Base-by-base conservation (phyloP, 163 green algal species). In the Scenedesmus sp. region DNA sequence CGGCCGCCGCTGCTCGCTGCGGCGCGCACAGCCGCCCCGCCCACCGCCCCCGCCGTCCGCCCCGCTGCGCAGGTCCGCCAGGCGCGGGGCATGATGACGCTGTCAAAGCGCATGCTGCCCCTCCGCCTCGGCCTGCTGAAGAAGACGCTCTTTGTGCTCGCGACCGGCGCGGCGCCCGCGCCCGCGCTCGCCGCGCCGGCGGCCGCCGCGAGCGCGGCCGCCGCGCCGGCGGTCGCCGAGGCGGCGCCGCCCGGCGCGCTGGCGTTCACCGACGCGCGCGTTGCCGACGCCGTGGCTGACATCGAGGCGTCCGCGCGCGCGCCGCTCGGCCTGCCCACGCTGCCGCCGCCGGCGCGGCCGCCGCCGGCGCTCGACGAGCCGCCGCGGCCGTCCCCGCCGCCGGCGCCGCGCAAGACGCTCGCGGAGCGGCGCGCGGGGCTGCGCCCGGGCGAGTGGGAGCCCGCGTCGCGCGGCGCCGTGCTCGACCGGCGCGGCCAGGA, bases 61-160 rank as follows among this genome's bases (percentile, higher is more conserved):
- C 39, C 11, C 39, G n/a, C 24, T 3, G 6, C 28, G n/a, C 80
- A 87, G 83, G 82, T 69, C 39, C 70, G 62, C 1, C 60, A 83
- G 10, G 83, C 89, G 18, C 44, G 66, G 48, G 45, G 39, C 74
- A 86, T 88, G 31, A 56, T 54, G 24, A 87, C 87, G 1, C 83
- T 90, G n/a, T 78, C 87, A 56, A 91, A 91, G 56, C 80, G 80
- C 36, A 87, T 93, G 51, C 77, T 92, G 64, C 87, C 89, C 13
- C 44, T 88, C 15, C 76, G 67, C 22, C 82, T 91, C 45, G 74
- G 67, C 29, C 18, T 73, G 17, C 54, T 88, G 71, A 89, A 90
- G 67, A 70, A 75, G 4, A 39, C 62, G 3, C 34, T 88, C 26
- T 81, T 84, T 63, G 14, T 54, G 4, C 79, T 86, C 34, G 28